These are phyloP conservation scores for Metschnikowia koreensis DNA, from an alignment of 805 yeast genomes.

Conservation along the genomic window DNA sequence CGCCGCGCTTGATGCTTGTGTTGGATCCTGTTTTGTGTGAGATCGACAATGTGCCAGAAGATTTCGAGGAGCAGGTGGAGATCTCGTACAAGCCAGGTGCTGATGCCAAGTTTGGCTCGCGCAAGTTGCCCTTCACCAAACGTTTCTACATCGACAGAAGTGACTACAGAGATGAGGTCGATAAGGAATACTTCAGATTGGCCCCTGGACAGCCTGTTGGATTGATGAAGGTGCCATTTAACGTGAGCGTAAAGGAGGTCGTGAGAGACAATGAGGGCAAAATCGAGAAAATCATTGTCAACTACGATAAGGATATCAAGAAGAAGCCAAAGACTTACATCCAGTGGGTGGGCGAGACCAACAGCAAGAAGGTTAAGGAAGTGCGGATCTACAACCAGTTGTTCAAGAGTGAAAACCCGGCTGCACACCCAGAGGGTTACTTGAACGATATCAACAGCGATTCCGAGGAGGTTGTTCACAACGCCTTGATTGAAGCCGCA, in stretches of 20 bases:
- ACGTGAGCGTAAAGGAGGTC: slow-evolving; percentile 65
- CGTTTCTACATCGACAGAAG: slow-evolving; percentile 79
- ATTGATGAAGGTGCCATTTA: slow-evolving; percentile 84
- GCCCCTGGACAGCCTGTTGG: slow-evolving; percentile 97
- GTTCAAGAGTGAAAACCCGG: slow-evolving; percentile 89
- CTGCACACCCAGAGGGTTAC: slow-evolving; percentile 83
- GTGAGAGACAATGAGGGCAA: slow-evolving; percentile 64
- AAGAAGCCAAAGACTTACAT: slow-evolving; percentile 92
- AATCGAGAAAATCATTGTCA: slow-evolving; percentile 68
- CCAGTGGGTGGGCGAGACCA: slow-evolving; percentile 88
- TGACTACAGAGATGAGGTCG: slow-evolving; percentile 67
- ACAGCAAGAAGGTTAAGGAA: slow-evolving; percentile 59
- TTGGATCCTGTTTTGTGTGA: slow-evolving; percentile 82
- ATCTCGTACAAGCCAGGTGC: slow-evolving; percentile 91
- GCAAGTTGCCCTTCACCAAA: slow-evolving; percentile 73
- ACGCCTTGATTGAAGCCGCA: slow-evolving; percentile 70
- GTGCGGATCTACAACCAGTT: slow-evolving; percentile 85
- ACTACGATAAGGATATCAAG: slow-evolving; percentile 61
- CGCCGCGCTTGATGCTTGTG: slow-evolving; percentile 93
- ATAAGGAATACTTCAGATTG: slow-evolving; percentile 81
- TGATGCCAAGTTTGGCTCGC: slow-evolving; percentile 51
- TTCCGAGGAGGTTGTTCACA: slow-evolving; percentile 64
- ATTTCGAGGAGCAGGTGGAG: slow-evolving; percentile 63
- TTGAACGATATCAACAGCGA: slow-evolving; percentile 78
- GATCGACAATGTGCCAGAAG: slow-evolving; percentile 77